Evolutionary conservation across 2,329 filamentous ascomycete genomes (phyloP), one percentile per base, ranked within the genome.

Genomic region (Paraphoma sp.): DNA sequence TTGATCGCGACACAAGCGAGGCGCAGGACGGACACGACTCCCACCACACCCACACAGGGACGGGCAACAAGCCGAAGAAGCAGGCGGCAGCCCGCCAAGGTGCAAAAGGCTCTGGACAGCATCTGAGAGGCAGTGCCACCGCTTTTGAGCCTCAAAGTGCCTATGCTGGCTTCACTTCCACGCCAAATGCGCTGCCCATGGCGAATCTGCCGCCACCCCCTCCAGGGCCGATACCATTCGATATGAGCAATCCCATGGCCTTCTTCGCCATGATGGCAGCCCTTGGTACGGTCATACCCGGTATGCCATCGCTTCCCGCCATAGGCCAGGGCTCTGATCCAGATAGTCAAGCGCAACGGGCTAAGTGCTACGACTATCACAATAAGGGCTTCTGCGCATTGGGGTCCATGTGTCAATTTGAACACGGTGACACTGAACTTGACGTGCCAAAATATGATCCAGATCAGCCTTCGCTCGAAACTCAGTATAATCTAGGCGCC

Each of bases 321-420:
- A 23, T 56, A 14, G 51, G 38, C 81, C 80, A 80, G 16, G 64
- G 56, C 23, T 56, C 59, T 28, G 57, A 48, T 3, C 57, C 62
- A 16, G 45, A 23, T 28, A 55, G 50, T 6, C 53, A 51, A n/a
- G 43, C 43, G 50, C 70, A 51, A 67, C 79, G 65, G 67, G 78
- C 81, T 54, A 81, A 86, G 55, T 93, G 90, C 69, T 82, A 84
- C 54, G 88, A 92, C 72, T 92, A 90, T 65, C 89, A 92, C 55
- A 85, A 79, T 1, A 90, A 90, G 64, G 91, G 91, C 0, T 91
- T 85, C 67, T 93, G 91, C 69, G 83, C 86, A 6, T 80, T 87
- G 40, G 89, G 89, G 3, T 86, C 81, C 64, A 84, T 82, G 18
- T 93, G 91, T 75, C 83, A 81, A 40, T 92, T 85, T 65, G 87